Evolutionary conservation across 306 rosid species (phyloP).

Genomic region (Citrullus colocynthis): DNA sequence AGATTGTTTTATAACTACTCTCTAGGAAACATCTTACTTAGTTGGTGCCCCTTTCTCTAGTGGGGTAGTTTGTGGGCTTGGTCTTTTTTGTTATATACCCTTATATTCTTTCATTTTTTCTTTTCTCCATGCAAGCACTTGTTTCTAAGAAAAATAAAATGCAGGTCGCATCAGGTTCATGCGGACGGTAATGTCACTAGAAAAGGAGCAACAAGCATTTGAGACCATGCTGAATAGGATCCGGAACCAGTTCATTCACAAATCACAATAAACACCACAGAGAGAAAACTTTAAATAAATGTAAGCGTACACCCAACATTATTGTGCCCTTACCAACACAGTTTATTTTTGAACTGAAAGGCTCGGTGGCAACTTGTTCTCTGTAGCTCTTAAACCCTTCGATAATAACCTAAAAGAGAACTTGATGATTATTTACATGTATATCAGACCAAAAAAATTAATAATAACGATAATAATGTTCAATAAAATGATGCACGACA

Average conservation of each 20-base stretch:
- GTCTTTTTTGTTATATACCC: no score
- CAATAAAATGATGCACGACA: neutral
- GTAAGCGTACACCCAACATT: constrained; percentile 4
- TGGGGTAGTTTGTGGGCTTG: no score
- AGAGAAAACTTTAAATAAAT: neutral
- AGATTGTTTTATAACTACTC: no score
- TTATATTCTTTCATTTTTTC: no score
- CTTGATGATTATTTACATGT: neutral
- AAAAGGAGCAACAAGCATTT: neutral
- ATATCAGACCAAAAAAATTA: neutral
- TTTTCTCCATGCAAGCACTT: no score
- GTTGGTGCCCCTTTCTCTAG: no score
- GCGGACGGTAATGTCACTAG: neutral
- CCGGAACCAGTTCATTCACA: neutral
- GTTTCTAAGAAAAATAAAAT: neutral
- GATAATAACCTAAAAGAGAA: constrained; percentile 46
- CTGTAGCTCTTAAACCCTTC: constrained; percentile 95
- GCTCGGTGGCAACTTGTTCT: constrained; percentile 87
- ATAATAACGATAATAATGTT: neutral
- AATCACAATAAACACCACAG: neutral
- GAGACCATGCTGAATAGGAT: neutral
- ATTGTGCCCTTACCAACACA: constrained; percentile 68
- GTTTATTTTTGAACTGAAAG: constrained; percentile 94
- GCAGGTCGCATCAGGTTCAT: neutral
- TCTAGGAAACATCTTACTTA: no score